These are phyloP conservation scores for Euphorbia celastroides DNA, from an alignment of 441 rosid genomes.

Conservation along the genomic window DNA sequence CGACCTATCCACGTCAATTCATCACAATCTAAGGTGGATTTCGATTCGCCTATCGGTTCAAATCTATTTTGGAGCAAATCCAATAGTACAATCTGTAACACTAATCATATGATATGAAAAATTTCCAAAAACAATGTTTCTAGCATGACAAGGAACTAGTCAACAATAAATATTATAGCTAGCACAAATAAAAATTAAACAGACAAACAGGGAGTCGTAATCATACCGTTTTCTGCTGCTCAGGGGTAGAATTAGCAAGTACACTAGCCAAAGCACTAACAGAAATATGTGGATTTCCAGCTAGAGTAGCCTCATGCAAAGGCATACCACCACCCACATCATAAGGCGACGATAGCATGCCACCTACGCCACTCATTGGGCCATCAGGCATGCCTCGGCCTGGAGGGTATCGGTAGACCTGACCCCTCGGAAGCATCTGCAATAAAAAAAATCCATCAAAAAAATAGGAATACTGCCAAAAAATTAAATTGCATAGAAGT, in stretches of 20 bases:
- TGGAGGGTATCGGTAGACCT: constrained; percentile 64
- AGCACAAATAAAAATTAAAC: background rate
- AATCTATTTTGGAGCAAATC: too few relatives aligned
- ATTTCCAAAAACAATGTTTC: background rate
- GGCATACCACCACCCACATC: constrained; percentile 44
- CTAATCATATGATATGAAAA: too few relatives aligned
- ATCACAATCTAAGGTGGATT: too few relatives aligned
- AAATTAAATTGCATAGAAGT: background rate
- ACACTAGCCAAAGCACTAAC: constrained; percentile 71
- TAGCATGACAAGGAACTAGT: background rate
- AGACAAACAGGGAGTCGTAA: constrained; percentile 1
- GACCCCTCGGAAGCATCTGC: constrained; percentile 74
- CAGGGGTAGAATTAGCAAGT: constrained; percentile 77
- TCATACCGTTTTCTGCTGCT: constrained; percentile 76
- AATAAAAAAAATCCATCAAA: background rate
- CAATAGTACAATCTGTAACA: too few relatives aligned
- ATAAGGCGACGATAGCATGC: constrained; percentile 45
- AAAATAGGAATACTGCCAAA: background rate
- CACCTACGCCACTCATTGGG: constrained; percentile 38
- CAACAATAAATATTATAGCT: background rate
- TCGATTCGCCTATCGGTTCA: too few relatives aligned
- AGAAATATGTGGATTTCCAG: constrained; percentile 61
- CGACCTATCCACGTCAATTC: too few relatives aligned
- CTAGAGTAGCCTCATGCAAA: constrained; percentile 33
- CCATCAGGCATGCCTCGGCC: constrained; percentile 58